Conservation (phyloP, 257 asterid species). For the Ligustrum vulgare region DNA sequence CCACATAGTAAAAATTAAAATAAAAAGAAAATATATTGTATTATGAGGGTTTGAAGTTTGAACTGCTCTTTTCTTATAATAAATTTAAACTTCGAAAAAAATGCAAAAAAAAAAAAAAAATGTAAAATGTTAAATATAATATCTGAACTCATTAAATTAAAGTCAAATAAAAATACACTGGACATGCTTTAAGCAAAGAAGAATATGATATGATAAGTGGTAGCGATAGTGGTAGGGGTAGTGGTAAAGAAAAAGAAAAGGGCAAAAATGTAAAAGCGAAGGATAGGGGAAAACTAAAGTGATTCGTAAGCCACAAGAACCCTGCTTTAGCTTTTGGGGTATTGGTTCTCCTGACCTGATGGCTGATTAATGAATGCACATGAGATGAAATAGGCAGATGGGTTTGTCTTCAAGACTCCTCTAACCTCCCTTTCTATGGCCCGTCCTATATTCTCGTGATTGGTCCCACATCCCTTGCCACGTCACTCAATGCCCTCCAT, state of each 20-base stretch:
- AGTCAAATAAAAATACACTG: no score
- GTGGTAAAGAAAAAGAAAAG: constrained; percentile 6
- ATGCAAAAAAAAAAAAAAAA: no score
- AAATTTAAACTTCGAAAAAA: no score
- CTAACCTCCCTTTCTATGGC: constrained; percentile 18
- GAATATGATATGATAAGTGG: not conserved
- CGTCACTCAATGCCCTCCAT: constrained; percentile 40
- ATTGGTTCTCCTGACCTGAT: constrained; percentile 9
- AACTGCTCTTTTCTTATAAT: no score
- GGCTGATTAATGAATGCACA: constrained; percentile 63
- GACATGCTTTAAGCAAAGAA: not conserved
- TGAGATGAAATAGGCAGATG: constrained; percentile 29
- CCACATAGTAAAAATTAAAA: no score
- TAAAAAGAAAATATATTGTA: no score
- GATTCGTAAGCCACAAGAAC: constrained; percentile 51
- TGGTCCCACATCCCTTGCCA: constrained; percentile 38
- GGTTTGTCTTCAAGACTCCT: constrained; percentile 51
- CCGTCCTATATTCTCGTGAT: constrained; percentile 23
- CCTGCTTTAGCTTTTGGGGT: constrained; percentile 25
- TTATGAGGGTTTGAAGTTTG: no score
- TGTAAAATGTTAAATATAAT: no score
- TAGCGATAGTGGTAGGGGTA: no score
- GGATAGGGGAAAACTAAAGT: constrained; percentile 22
- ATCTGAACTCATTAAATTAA: no score
- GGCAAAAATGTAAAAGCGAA: constrained; percentile 5